Conservation (phyloP, 1,139 yeast species). For the Oligophagozyma castellii region DNA sequence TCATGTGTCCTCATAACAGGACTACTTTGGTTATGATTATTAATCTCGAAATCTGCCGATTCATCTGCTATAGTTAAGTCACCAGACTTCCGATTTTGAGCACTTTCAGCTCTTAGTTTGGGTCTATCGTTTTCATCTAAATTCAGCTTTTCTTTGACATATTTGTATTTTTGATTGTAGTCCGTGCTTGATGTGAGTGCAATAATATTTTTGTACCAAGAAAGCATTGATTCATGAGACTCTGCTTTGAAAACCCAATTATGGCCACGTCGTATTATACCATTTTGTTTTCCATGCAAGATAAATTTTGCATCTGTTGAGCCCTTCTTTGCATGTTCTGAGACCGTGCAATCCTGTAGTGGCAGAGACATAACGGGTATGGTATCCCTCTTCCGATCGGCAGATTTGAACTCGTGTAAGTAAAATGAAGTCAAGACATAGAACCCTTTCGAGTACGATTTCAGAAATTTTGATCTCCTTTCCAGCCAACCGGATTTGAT, state of each 20-base stretch:
- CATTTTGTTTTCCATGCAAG: conserved; percentile 26
- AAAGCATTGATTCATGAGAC: conserved; percentile 61
- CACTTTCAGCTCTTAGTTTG: conserved; percentile 1
- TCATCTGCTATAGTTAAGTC: no score
- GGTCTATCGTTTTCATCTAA: conserved; percentile 7
- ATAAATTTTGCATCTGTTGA: conserved; percentile 34
- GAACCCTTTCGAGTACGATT: conserved; percentile 81
- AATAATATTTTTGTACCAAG: conserved; percentile 73
- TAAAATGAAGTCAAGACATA: conserved; percentile 82
- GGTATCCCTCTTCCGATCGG: conserved; percentile 72
- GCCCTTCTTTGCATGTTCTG: conserved; percentile 70
- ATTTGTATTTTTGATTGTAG: conserved; percentile 17
- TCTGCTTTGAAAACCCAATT: conserved; percentile 89
- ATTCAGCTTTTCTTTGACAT: conserved; percentile 12
- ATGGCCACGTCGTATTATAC: conserved; percentile 61
- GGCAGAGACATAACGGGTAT: conserved; percentile 81
- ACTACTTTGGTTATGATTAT: background rate
- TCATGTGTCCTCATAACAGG: conserved; percentile 1
- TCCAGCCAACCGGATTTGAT: conserved; percentile 75
- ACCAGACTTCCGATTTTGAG: background rate
- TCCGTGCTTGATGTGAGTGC: conserved; percentile 30
- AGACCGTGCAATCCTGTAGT: conserved; percentile 66
- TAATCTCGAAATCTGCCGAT: background rate
- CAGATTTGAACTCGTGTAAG: conserved; percentile 78
- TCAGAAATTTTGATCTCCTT: conserved; percentile 78